Evolutionary conservation across 768 basidiomycete species (phyloP).

Genomic region (Leccinum barrowsii): DNA sequence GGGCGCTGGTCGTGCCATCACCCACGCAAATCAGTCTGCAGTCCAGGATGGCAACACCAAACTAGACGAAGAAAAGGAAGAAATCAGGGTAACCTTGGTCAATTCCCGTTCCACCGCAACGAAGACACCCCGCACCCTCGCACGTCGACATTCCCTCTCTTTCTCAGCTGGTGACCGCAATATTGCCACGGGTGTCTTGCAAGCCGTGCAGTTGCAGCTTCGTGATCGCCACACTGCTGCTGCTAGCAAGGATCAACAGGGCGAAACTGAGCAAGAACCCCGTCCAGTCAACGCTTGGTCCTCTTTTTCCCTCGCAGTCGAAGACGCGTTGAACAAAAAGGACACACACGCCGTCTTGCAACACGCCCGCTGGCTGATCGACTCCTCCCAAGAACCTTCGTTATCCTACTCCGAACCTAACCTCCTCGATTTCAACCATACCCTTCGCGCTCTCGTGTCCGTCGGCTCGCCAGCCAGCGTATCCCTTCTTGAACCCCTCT

Average conservation of each 20-base stretch:
- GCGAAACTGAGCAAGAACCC: constrained; percentile 17
- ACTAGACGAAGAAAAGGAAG: constrained; percentile 60
- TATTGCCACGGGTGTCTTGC: constrained; percentile 49
- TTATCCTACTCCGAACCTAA: constrained; percentile 31
- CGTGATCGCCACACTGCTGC: constrained; percentile 52
- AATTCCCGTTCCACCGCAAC: constrained; percentile 26
- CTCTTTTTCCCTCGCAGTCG: constrained; percentile 15
- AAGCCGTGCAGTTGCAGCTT: constrained; percentile 61
- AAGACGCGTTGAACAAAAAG: constrained; percentile 18
- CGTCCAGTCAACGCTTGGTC: constrained; percentile 26
- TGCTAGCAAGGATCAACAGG: constrained; percentile 14
- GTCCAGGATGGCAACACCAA: constrained; percentile 46
- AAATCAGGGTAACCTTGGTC: constrained; percentile 35
- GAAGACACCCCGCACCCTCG: constrained; percentile 41
- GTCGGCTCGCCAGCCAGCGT: constrained; percentile 47
- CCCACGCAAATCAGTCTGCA: constrained; percentile 64
- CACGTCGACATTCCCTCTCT: constrained; percentile 61
- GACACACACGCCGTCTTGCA: constrained; percentile 5
- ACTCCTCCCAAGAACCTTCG: constrained; percentile 31
- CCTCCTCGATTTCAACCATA: constrained; percentile 58
- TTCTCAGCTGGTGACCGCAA: constrained; percentile 36
- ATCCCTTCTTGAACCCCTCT: constrained; percentile 56
- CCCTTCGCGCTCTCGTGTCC: constrained; percentile 44
- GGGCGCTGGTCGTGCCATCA: constrained; percentile 68
- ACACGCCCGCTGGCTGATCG: constrained; percentile 31